phyloP scores from a whole-genome alignment of 352 stramenopile genomes.

The Globisporangium uncinulatum region DNA sequence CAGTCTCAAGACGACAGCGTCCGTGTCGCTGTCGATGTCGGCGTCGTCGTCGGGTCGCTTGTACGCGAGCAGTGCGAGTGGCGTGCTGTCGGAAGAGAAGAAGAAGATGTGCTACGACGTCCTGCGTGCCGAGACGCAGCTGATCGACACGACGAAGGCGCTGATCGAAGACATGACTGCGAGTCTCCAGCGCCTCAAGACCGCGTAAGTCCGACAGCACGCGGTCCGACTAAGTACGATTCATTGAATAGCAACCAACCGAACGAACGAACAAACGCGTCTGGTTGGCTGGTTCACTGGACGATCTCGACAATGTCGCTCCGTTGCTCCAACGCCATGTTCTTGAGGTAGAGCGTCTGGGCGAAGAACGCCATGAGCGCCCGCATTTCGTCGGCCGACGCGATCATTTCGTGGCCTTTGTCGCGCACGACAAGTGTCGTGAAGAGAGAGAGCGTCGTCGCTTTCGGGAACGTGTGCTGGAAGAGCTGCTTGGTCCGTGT shows the following conservation, averaged over 20 bases:
- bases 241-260: too few relatives aligned
- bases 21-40: constrained; percentile 20
- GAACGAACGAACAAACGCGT: background rate
- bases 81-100: constrained; percentile 55
- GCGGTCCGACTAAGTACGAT: too few relatives aligned
- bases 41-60: constrained; percentile 15
- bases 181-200: constrained; percentile 40
- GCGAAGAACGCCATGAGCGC: constrained; percentile 61
- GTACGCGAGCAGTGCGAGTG: constrained; percentile 1
- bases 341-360: constrained; percentile 35
- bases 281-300: background rate
- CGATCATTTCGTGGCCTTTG: constrained; percentile 56
- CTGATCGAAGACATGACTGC: constrained; percentile 58
- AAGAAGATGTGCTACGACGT: constrained; percentile 83
- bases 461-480: constrained; percentile 13
- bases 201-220: too few relatives aligned
- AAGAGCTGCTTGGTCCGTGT: constrained; percentile 25
- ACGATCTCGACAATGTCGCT: constrained; percentile 55
- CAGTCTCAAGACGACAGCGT: constrained; percentile 32
- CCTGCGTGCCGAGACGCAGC: constrained; percentile 68
- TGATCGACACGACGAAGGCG: constrained; percentile 75
- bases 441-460: constrained; percentile 9
- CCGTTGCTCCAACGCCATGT: constrained; percentile 39
- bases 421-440: constrained; percentile 10
- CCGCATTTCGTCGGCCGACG: constrained; percentile 41